Conservation (phyloP, 2,329 filamentous ascomycete species). For the Apiospora saccharicola region DNA sequence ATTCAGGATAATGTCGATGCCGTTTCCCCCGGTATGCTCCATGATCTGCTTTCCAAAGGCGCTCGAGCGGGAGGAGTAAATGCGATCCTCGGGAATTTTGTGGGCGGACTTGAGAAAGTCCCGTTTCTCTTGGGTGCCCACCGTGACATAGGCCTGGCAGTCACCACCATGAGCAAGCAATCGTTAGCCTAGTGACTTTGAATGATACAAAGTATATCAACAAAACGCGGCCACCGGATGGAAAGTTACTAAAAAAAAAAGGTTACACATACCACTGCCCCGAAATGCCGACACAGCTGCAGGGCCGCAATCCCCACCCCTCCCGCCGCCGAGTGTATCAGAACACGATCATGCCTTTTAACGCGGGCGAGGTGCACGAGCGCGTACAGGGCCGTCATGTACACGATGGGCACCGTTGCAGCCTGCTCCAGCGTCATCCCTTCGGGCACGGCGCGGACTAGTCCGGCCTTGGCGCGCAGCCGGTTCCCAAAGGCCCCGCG, state of each 20-base stretch:
- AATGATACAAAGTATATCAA: too few relatives aligned
- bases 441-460: background rate
- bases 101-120: background rate
- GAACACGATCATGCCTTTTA: too few relatives aligned
- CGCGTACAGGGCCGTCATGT: background rate
- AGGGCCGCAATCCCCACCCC: background rate
- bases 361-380: background rate
- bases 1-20: conserved; percentile 31
- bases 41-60: background rate
- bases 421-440: background rate
- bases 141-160: background rate
- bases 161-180: too few relatives aligned
- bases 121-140: background rate
- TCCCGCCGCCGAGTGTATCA: background rate
- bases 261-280: too few relatives aligned
- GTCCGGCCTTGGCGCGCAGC: background rate
- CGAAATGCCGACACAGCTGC: too few relatives aligned
- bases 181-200: too few relatives aligned
- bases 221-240: too few relatives aligned
- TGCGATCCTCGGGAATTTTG: background rate
- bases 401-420: background rate
- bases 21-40: background rate
- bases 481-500: conserved; percentile 18
- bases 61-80: background rate
- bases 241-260: too few relatives aligned